phyloP scores from a whole-genome alignment of 2,329 filamentous ascomycete species.

The Aspergillus sclerotialis region DNA sequence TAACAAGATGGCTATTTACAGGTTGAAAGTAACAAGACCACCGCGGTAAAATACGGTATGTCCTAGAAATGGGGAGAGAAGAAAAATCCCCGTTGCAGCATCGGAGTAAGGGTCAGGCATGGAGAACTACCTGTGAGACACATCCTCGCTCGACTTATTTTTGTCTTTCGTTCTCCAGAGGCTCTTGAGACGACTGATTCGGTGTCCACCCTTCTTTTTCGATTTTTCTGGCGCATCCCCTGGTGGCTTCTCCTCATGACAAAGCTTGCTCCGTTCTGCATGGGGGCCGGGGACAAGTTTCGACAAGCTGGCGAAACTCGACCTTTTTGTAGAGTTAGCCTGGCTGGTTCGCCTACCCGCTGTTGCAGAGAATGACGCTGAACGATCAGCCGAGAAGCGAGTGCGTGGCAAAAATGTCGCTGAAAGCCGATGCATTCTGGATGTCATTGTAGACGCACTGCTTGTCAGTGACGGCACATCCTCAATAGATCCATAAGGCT shows the following conservation, averaged over 20 bases:
- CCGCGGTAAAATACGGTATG: no score
- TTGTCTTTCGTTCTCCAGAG: constrained; percentile 46
- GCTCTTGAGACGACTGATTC: constrained; percentile 42
- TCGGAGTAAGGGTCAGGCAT: constrained; percentile 12
- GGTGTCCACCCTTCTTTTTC: constrained; percentile 38
- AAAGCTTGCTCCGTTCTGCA: constrained; percentile 39
- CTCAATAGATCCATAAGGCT: constrained; percentile 38
- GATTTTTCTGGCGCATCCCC: constrained; percentile 30
- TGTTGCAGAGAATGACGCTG: constrained; percentile 38
- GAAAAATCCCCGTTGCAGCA: constrained; percentile 14
- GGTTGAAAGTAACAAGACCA: no score
- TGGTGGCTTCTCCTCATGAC: constrained; percentile 38
- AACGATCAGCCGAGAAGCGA: constrained; percentile 37
- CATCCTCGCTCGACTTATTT: constrained; percentile 20
- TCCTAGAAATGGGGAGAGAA: constrained; percentile 3
- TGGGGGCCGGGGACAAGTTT: constrained; percentile 39
- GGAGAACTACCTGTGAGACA: constrained; percentile 15
- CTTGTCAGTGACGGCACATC: constrained; percentile 46
- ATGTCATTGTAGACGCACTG: constrained; percentile 42
- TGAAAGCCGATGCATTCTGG: constrained; percentile 37
- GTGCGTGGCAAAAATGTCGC: constrained; percentile 35
- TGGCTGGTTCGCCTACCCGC: constrained; percentile 33
- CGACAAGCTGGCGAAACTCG: constrained; percentile 43
- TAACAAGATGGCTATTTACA: no score
- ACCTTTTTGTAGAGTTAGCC: constrained; percentile 36